Percentiles rank a stretch among this genome's conserved stretches.
Evolutionary conservation across 2,329 filamentous ascomycete species (phyloP).

Genomic region (Aspergillus glaucus): DNA sequence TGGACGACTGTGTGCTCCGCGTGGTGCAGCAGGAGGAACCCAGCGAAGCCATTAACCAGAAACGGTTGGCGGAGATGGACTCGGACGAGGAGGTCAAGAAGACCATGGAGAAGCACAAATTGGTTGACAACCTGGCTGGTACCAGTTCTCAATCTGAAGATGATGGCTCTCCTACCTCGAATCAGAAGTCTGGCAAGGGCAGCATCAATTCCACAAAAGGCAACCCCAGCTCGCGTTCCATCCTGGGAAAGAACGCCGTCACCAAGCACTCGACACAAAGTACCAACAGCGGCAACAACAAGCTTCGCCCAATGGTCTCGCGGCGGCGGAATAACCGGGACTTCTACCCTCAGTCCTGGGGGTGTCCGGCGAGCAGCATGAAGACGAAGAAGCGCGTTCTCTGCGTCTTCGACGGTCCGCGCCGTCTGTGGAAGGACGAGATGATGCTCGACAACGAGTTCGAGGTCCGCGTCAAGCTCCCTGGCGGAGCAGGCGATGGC

Average conservation of each 20-base stretch:
- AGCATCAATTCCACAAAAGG: conserved; percentile 45
- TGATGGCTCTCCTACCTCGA: conserved; percentile 42
- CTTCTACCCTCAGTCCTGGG: conserved; percentile 91
- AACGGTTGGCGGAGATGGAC: conserved; percentile 53
- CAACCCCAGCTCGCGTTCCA: conserved; percentile 47
- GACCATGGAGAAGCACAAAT: conserved; percentile 53
- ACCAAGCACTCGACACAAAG: conserved; percentile 30
- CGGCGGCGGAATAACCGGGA: conserved; percentile 83
- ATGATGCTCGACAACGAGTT: conserved; percentile 97
- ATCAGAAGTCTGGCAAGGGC: conserved; percentile 43
- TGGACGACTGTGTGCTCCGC: conserved; percentile 64
- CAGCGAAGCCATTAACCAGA: conserved; percentile 52
- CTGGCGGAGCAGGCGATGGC: conserved; percentile 69
- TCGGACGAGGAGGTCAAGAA: conserved; percentile 52
- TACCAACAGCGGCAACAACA: conserved; percentile 59
- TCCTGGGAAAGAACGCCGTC: conserved; percentile 42
- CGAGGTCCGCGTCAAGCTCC: conserved; percentile 79
- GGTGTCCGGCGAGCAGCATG: conserved; percentile 86
- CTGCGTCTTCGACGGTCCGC: conserved; percentile 81
- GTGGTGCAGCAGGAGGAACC: conserved; percentile 57
- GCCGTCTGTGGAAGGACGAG: conserved; percentile 92
- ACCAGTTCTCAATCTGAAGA: conserved; percentile 45
- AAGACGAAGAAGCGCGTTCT: conserved; percentile 97
- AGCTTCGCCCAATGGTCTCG: conserved; percentile 56
- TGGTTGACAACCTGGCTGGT: conserved; percentile 42